Evolutionary conservation across 1,284 basidiomycete genomes (phyloP), one percentile per base, ranked within the genome.

Genomic region (Cutaneotrichosporon arboriforme): DNA sequence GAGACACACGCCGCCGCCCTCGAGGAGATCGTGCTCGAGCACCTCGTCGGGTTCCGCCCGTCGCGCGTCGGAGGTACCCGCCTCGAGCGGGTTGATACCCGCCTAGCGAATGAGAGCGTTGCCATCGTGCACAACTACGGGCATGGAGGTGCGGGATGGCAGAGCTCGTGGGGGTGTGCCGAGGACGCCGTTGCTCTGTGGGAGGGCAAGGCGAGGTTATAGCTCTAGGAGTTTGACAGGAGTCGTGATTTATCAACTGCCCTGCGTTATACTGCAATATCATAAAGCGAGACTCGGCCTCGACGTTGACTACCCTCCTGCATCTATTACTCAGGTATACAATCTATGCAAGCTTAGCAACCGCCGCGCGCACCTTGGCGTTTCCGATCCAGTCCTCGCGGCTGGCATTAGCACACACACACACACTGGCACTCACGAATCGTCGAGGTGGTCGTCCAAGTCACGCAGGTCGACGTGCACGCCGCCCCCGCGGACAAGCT

Each of bases 111-210:
- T 8, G 35, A 52, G 33, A 3, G n/a, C 2, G 55, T 51, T 3
- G 35, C 44, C 10, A 63, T 74, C 8, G 51, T 74, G 3, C 63
- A 71, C 51, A 74, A 73, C 49, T 76, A 76, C 50, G 72, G 74
- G 4, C 74, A 76, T 46, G 73, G 74, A 1, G 74, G 74, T 0
- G 72, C 68, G 13, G 74, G 74, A 10, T 76, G 73, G 72, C 74
- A 76, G 61, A 66, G 66, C 45, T 66, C 58, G 23, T 75, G 73
- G 73, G 73, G 69, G 0, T 67, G 62, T 10, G 73, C 74, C 0
- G 67, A 72, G 57, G 68, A 72, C 38, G 68, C 66, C 8, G 64
- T 63, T 12, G 58, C 46, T 7, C 49, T 82, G 76, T 61, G 77
- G 22, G 52, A 45, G 13, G 46, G 51, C 8, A 37, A 36, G 33